Evolutionary conservation across 495 filamentous ascomycete genomes (phyloP).

Genomic region (Amorphotheca resinae): DNA sequence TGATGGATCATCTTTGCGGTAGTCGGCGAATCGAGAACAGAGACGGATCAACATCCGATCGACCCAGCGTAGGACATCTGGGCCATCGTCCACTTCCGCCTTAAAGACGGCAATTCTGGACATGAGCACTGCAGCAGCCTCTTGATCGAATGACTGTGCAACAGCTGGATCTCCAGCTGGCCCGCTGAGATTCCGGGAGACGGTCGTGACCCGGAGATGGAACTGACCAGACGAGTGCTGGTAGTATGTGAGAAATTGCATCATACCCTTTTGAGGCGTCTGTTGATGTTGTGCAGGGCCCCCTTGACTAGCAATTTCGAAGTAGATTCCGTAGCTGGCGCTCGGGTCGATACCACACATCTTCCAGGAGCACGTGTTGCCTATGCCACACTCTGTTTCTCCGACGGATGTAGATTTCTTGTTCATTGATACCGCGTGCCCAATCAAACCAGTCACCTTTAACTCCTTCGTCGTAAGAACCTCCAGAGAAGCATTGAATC

Average conservation of each 20-base stretch:
- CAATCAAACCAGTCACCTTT: conserved; percentile 96
- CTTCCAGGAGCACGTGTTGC: conserved; percentile 99
- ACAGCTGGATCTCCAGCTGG: conserved; percentile 95
- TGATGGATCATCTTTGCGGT: conserved; percentile 94
- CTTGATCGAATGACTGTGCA: conserved; percentile 96
- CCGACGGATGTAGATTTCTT: conserved; percentile 97
- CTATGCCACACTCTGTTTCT: conserved; percentile 96
- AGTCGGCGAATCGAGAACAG: conserved; percentile 95
- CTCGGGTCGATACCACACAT: conserved; percentile 97
- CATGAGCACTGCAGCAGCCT: conserved; percentile 97
- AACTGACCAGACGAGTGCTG: conserved; percentile 94
- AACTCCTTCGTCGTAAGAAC: conserved; percentile 96
- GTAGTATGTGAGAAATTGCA: conserved; percentile 98
- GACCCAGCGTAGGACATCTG: conserved; percentile 98
- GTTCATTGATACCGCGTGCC: conserved; percentile 90
- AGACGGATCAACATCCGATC: conserved; percentile 97
- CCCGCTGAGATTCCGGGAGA: conserved; percentile 81
- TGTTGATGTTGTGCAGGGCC: conserved; percentile 77
- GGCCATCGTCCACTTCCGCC: conserved; percentile 96
- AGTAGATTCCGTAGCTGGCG: conserved; percentile 92
- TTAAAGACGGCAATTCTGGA: conserved; percentile 97
- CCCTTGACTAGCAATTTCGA: conserved; percentile 92
- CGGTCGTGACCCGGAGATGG: conserved; percentile 90
- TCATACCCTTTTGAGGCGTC: conserved; percentile 83
- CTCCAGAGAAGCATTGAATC: conserved; percentile 94